These are phyloP conservation scores for Trichoderma pleuroti DNA, from an alignment of 2,329 filamentous ascomycete genomes.

Conservation along the genomic window DNA sequence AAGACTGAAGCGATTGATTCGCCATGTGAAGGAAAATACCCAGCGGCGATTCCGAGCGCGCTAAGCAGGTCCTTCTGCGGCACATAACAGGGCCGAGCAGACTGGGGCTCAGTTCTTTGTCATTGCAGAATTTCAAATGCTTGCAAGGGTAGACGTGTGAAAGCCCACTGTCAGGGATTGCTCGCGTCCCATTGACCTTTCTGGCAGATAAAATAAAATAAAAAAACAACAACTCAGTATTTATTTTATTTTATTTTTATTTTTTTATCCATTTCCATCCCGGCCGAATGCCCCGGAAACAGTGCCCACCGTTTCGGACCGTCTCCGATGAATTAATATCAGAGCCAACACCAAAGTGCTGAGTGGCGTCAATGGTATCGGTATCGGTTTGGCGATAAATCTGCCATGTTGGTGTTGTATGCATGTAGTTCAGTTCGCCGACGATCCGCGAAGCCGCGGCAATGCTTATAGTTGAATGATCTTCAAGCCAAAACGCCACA, in stretches of 20 bases:
- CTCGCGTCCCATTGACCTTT: background rate
- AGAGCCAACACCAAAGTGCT: background rate
- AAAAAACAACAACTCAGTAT: background rate
- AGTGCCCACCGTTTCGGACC: conserved; percentile 13
- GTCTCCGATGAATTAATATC: background rate
- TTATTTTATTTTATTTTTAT: background rate
- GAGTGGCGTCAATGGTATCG: background rate
- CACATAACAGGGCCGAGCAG: background rate
- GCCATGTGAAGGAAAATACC: background rate
- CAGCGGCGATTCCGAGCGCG: conserved; percentile 10
- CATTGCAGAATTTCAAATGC: conserved; percentile 3
- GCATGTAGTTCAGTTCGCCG: background rate
- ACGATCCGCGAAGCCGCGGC: background rate
- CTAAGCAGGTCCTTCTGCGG: background rate
- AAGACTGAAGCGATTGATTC: background rate
- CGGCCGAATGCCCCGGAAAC: background rate
- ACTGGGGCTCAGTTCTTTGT: background rate
- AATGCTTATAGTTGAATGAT: background rate
- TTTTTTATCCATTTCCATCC: background rate
- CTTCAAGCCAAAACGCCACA: conserved; percentile 3
- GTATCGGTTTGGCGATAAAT: background rate
- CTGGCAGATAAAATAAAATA: background rate
- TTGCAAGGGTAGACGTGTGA: conserved; percentile 3
- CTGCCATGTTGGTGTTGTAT: background rate
- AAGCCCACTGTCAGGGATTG: conserved; percentile 4